Conservation (phyloP, 2,329 filamentous ascomycete species). For the Fusarium pilosicola region DNA sequence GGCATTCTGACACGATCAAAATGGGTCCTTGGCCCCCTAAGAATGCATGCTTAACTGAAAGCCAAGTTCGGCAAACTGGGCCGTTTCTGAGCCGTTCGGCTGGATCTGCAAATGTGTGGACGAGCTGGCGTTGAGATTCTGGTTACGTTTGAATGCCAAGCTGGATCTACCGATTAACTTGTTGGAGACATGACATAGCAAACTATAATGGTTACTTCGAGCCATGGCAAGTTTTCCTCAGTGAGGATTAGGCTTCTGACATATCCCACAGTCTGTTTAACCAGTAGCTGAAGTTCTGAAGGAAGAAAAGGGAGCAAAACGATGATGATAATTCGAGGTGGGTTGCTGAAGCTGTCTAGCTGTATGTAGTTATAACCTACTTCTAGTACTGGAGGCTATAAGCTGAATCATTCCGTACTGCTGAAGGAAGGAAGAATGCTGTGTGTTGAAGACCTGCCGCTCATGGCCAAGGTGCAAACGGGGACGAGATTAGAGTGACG, state of each 20-base stretch:
- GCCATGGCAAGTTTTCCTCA: neutral
- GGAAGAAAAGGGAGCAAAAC: neutral
- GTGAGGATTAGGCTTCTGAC: too few relatives aligned
- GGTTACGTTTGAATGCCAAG: conserved; percentile 23
- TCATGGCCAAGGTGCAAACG: neutral
- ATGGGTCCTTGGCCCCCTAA: conserved; percentile 8
- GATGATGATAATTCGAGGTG: neutral
- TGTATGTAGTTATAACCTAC: neutral
- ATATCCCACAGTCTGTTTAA: neutral
- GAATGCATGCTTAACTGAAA: conserved; percentile 36
- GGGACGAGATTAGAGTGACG: neutral
- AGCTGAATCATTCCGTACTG: conserved; percentile 8
- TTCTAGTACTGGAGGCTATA: neutral
- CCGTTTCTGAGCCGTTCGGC: neutral
- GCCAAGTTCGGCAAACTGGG: conserved; percentile 30
- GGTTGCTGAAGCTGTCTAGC: neutral
- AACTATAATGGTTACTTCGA: neutral
- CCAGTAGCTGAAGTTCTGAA: neutral
- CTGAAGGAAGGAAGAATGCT: conserved; percentile 19
- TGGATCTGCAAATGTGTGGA: conserved; percentile 28
- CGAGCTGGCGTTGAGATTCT: conserved; percentile 5
- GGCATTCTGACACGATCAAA: neutral
- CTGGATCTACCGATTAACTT: conserved; percentile 18
- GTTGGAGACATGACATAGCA: conserved; percentile 2
- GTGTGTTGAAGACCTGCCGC: neutral